Base-by-base conservation (phyloP, 306 rosid species). In the Malus sylvestris region DNA sequence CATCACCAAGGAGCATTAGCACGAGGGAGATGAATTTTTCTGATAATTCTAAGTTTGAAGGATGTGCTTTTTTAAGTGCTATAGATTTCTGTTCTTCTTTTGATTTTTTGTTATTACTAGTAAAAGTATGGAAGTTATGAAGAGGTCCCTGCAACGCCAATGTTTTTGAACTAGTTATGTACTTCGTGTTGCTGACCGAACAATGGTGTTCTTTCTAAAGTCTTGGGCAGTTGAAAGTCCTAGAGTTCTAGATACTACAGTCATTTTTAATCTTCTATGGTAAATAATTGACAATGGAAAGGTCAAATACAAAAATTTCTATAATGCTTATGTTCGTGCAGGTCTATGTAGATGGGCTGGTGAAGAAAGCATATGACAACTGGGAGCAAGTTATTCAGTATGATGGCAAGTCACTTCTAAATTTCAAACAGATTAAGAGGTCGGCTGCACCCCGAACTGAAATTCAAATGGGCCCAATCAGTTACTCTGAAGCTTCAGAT, bases 301-400 rank as follows among this genome's bases (percentile, higher is more conserved):
- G 76, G 74, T 61, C n/a, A 73, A 76, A 38, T 66, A 45, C 72
- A 79, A 77, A 49, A 68, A 61, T 71, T 80, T 76, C 58, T 55
- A 71, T 67, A 71, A 44, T 81, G 64, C 53, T 77, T 77, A 78
- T 87, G 80, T 70, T 74, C 75, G 58, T 86, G 83, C 93, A 96
- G 99, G 84, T 92, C 72, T 91, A 87, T 81, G 97, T 96, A 9
- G 99, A 96, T 88, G 81, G 91, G 3, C 83, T 92, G 73, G 97
- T 96, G 86, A 96, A 96, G 83, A 92, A 90, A 85, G 98, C 99
- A 53, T 96, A 96, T 61, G 99, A 96, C 23, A 86, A 91, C 81
- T 96, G 99, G 99, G 89, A 89, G 44, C 93, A 88, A 72, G 99
- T 91, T 73, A 70, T 91, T 67, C 96, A 96, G 72, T 96, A 96